phyloP scores from a whole-genome alignment of 371 early-diverging fungal species.

The Rhizomucor miehei region DNA sequence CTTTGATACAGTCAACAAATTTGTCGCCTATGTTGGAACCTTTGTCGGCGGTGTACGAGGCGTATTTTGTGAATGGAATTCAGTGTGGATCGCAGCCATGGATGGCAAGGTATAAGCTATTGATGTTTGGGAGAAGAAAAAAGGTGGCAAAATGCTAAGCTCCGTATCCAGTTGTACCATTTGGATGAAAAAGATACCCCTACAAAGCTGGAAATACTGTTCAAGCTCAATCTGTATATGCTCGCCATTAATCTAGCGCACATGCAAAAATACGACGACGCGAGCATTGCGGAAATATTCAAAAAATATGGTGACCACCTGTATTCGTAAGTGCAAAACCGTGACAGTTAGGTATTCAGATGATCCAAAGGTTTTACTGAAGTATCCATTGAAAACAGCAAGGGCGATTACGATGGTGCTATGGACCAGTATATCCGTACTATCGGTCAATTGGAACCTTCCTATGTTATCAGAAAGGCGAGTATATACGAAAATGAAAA shows the following conservation, averaged over 20 bases:
- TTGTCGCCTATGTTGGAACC: constrained; percentile 78
- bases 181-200: constrained; percentile 87
- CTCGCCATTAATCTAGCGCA: constrained; percentile 82
- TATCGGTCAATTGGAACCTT: constrained; percentile 92
- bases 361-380: not conserved
- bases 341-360: too few species aligned
- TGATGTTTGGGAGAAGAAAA: not conserved
- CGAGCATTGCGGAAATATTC: constrained; percentile 84
- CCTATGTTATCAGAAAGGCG: constrained; percentile 92
- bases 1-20: constrained; percentile 89
- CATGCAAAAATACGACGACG: constrained; percentile 70
- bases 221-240: constrained; percentile 83
- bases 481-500: too few species aligned
- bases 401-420: constrained; percentile 88
- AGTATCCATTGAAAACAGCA: constrained; percentile 30
- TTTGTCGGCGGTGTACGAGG: constrained; percentile 69
- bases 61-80: constrained; percentile 85
- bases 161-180: constrained; percentile 58
- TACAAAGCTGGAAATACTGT: constrained; percentile 83
- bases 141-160: not conserved
- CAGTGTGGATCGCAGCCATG: constrained; percentile 81
- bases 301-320: constrained; percentile 92
- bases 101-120: constrained; percentile 62
- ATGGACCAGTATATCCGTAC: constrained; percentile 91
- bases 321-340: constrained; percentile 43